Evolutionary conservation across 2,329 filamentous ascomycete genomes (phyloP), one percentile per base, ranked within the genome.

Genomic region (Microsporum canis): DNA sequence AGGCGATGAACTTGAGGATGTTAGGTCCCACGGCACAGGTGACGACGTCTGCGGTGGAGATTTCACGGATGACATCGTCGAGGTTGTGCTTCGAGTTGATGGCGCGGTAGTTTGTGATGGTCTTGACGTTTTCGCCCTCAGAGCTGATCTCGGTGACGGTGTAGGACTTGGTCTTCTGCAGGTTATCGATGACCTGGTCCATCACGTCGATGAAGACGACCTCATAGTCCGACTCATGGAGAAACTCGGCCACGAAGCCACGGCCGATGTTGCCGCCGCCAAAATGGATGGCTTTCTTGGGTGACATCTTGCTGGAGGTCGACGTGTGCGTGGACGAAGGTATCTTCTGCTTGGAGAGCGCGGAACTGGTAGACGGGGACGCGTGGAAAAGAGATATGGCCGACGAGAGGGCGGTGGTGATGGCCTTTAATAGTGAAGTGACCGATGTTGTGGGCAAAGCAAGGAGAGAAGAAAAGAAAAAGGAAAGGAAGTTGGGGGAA

Each of bases 1-100:
- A 89, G 55, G 94, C 94, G 71, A 99, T 94, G 77, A 96, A 96
- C 78, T 89, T 91, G 72, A 99, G 87, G 71, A 99, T 88, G 76
- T 91, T 95, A 69, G 94, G 94, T 51, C 94, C 94, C 66, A 99
- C 94, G 23, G 94, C 95, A 77, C 94, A 99, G 65, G 94, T 99
- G 69, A 99, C 90, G 59, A 96, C 78, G 65, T 96, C 91, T 45
- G 92, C 91, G 27, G 87, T 87, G 61, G 87, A 82, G 69, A 97
- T 95, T 78, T 94, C 89, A 55, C 92, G 77, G 67, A 97, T 77
- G 60, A 96, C 84, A 60, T 92, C 86, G 60, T 81, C 81, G 78
- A 95, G 88, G 72, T 96, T 80, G 66, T 87, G 85, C 78, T 88
- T 91, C 68, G 90, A 95, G 84, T 97, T 96, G 82, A 97, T 88